Percentiles rank a stretch among this genome's conserved stretches.
Conservation (phyloP, 2,329 filamentous ascomycete species). For the Microdochium nivale region DNA sequence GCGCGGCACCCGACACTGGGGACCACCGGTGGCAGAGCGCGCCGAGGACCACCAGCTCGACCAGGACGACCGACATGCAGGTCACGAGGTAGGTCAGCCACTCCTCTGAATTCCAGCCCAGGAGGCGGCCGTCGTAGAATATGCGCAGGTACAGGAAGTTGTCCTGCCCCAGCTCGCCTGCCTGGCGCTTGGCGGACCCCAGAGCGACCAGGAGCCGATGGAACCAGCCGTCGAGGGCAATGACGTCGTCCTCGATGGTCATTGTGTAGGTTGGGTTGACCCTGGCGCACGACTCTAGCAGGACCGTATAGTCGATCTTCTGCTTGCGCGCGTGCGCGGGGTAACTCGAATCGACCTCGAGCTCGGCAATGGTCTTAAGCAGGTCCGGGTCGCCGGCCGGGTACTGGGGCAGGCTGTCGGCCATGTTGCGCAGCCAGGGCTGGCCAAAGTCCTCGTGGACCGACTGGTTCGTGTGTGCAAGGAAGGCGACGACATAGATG, state of each 20-base stretch:
- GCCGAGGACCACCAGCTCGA: conserved; percentile 5
- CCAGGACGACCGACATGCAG: conserved; percentile 5
- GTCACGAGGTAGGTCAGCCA: conserved; percentile 12
- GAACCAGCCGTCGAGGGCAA: conserved; percentile 17
- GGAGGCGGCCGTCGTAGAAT: conserved; percentile 17
- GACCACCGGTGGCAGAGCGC: conserved; percentile 5
- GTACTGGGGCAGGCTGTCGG: conserved; percentile 12
- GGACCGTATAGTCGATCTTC: conserved; percentile 15
- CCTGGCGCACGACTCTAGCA: conserved; percentile 12
- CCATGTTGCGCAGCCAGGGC: conserved; percentile 12
- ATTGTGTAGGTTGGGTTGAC: conserved; percentile 11
- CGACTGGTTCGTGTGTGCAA: conserved; percentile 13
- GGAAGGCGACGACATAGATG: conserved; percentile 13
- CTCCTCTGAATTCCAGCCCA: conserved; percentile 18
- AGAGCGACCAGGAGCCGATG: conserved; percentile 11
- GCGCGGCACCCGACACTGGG: conserved; percentile 2
- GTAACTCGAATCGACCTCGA: conserved; percentile 3
- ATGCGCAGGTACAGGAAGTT: conserved; percentile 16
- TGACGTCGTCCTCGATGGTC: conserved; percentile 17
- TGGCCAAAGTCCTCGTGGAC: conserved; percentile 9
- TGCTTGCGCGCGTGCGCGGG: conserved; percentile 6
- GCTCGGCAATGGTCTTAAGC: conserved; percentile 1
- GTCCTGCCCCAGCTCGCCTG: conserved; percentile 9
- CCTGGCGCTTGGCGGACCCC: conserved; percentile 5
- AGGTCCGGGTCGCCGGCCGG: neutral